Conservation (phyloP, 805 yeast genomes). For the Yarrowia deformans region DNA sequence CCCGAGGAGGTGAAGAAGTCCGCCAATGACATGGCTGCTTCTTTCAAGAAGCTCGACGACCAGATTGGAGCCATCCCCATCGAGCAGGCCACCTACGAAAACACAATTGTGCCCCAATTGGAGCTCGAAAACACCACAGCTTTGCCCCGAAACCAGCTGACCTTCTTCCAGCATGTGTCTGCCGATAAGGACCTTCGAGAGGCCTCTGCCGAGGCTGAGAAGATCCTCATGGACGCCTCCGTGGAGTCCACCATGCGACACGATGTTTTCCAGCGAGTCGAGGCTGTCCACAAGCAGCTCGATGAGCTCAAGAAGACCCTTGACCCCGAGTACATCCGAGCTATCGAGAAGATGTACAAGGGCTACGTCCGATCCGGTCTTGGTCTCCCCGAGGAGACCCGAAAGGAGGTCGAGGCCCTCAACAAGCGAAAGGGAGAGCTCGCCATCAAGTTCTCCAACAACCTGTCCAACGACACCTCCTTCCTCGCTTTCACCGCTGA, state of each 20-base stretch:
- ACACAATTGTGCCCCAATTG: conserved; percentile 62
- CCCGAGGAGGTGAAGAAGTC: conserved; percentile 26
- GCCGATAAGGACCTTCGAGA: conserved; percentile 69
- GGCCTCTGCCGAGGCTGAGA: conserved; percentile 71
- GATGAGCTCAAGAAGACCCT: conserved; percentile 44
- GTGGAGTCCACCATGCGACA: conserved; percentile 72
- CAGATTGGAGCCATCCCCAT: conserved; percentile 55
- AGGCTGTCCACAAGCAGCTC: conserved; percentile 56
- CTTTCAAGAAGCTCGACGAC: conserved; percentile 57
- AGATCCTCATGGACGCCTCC: conserved; percentile 59
- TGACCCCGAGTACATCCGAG: conserved; percentile 64
- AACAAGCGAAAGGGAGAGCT: conserved; percentile 65
- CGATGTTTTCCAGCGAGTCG: conserved; percentile 68
- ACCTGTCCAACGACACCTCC: conserved; percentile 75
- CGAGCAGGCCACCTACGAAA: conserved; percentile 62
- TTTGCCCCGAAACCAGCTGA: conserved; percentile 58
- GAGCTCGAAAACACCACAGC: conserved; percentile 59
- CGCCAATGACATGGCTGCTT: conserved; percentile 18
- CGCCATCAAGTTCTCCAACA: conserved; percentile 65
- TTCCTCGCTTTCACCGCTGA: conserved; percentile 64
- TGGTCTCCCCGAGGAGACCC: conserved; percentile 61
- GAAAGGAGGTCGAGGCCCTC: conserved; percentile 64
- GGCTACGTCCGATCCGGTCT: conserved; percentile 74
- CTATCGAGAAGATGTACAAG: conserved; percentile 62
- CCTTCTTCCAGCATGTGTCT: conserved; percentile 78